Conservation (phyloP, 2,329 filamentous ascomycete species). For the Diaporthe sp. region DNA sequence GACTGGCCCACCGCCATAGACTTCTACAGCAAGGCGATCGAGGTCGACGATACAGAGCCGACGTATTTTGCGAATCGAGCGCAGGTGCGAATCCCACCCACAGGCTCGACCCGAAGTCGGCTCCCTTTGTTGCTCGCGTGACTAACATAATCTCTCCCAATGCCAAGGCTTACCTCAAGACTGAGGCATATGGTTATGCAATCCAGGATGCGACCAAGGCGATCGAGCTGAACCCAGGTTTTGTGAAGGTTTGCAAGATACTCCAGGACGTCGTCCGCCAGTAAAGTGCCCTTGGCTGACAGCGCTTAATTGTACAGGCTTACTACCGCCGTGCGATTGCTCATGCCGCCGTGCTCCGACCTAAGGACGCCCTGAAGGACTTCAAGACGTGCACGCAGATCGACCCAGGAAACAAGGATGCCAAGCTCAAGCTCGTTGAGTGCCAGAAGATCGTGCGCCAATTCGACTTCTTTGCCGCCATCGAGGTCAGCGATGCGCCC, state of each 20-base stretch:
- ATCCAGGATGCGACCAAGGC: conserved; percentile 92
- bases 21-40: conserved; percentile 89
- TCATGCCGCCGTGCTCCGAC: conserved; percentile 90
- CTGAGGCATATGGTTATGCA: conserved; percentile 94
- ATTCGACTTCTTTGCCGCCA: conserved; percentile 93
- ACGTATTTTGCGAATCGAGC: conserved; percentile 96
- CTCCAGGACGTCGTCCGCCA: neutral
- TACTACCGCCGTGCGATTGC: conserved; percentile 95
- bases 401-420: conserved; percentile 90
- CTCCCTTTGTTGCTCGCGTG: conserved; percentile 55
- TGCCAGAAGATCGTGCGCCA: conserved; percentile 96
- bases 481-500: conserved; percentile 92
- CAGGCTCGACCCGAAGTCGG: conserved; percentile 40
- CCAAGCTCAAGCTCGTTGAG: conserved; percentile 89
- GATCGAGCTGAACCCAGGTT: conserved; percentile 87
- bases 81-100: conserved; percentile 73
- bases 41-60: conserved; percentile 84
- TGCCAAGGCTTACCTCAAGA: conserved; percentile 91
- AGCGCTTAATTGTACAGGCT: conserved; percentile 67
- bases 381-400: conserved; percentile 92
- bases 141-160: conserved; percentile 54
- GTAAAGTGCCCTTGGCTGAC: conserved; percentile 31
- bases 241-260: conserved; percentile 81
- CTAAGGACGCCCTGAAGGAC: conserved; percentile 89
- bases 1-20: conserved; percentile 89